Conservation (phyloP, 768 basidiomycete genomes). For the Hygrophoropsis aurantiaca region DNA sequence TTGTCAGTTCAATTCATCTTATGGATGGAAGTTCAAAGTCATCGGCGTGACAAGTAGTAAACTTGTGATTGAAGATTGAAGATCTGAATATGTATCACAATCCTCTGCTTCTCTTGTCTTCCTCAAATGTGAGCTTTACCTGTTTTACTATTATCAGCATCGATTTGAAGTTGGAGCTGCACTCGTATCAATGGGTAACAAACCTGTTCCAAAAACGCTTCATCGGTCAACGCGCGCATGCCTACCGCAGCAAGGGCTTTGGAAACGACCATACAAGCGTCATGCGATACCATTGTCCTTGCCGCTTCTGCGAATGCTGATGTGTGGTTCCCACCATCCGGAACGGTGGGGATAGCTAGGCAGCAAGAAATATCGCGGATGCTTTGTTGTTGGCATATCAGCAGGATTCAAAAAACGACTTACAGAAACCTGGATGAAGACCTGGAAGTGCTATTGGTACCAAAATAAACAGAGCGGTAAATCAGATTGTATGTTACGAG, state of each 20-base stretch:
- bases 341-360: slow-evolving; percentile 72
- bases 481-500: too few relatives aligned
- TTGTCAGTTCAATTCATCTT: too few relatives aligned
- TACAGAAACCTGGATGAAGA: slow-evolving; percentile 68
- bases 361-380: not conserved
- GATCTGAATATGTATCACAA: not conserved
- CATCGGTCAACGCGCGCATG: slow-evolving; percentile 68
- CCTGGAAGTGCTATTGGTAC: slow-evolving; percentile 45
- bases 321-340: slow-evolving; percentile 79
- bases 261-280: slow-evolving; percentile 63
- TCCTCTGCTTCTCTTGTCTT: slow-evolving; percentile 34
- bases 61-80: too few relatives aligned
- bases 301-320: slow-evolving; percentile 65
- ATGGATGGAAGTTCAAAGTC: slow-evolving; percentile 9
- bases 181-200: slow-evolving; percentile 10
- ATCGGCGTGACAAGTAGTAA: too few relatives aligned
- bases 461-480: too few relatives aligned
- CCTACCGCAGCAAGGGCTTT: slow-evolving; percentile 74
- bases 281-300: slow-evolving; percentile 57
- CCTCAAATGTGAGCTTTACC: slow-evolving; percentile 51
- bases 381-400: slow-evolving; percentile 1
- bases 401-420: slow-evolving; percentile 11
- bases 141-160: slow-evolving; percentile 17
- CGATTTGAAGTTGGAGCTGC: not conserved
- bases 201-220: slow-evolving; percentile 59